Evolutionary conservation across 805 yeast genomes (phyloP), one percentile per base, ranked within the genome.

Genomic region (Priceomyces medius): DNA sequence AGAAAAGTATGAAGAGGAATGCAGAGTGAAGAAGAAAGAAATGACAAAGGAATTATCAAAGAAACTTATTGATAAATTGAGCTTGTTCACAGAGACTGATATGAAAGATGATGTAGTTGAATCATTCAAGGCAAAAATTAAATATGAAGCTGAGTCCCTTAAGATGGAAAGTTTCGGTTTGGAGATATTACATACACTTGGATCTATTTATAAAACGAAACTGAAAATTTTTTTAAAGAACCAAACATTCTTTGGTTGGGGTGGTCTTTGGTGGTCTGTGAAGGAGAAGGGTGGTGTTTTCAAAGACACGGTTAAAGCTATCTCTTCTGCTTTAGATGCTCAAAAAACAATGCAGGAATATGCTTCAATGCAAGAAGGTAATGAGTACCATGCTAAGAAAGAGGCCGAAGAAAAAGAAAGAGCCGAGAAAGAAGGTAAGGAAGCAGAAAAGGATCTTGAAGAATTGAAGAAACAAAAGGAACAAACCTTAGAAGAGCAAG

Each of bases 161-260:
- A 85, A 85, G 52, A 77, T 83, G 80, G 93, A 86, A 60, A 84
- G 91, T 17, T 86, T 86, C 63, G 95, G 95, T n/a, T 63, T 85
- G 23, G 89, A 86, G 55, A 84, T 86, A 26, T 72, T 87, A 36
- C 93, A 86, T 51, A 76, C 87, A 0, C 76, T 86, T 41, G 95
- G 93, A 18, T 73, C 77, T 39, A 77, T 83, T 2, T 86, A 86
- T 56, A 66, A 72, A 45, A 74, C 82, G 53, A 83, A 85, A 56
- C 83, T 81, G 20, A 74, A 75, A 43, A 77, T 84, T 14, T 83
- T 76, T 46, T 60, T 85, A 31, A 84, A 83, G 50, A 76, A 84
- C 7, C 88, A 82, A 51, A 66, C 74, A 1, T 70, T 78, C 34
- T 70, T 79, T 51, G 85, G 86, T 1, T 66, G 84, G 53, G 83